These are phyloP conservation scores for Thyridium curvatum DNA, from an alignment of 2,329 filamentous ascomycete species.

Conservation along the genomic window DNA sequence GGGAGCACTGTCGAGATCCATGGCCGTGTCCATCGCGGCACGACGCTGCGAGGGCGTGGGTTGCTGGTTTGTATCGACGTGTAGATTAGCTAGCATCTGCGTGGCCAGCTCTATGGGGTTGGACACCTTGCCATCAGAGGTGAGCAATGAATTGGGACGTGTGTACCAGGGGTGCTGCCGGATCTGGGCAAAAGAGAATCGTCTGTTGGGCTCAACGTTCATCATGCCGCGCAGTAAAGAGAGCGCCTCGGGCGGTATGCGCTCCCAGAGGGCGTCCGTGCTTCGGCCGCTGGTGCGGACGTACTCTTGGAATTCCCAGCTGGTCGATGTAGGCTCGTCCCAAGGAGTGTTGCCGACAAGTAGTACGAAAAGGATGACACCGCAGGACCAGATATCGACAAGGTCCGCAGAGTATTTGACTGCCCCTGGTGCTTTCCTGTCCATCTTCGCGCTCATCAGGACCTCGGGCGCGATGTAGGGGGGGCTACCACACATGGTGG, in stretches of 20 bases:
- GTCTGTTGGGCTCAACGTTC: constrained; percentile 64
- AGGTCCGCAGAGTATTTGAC: constrained; percentile 68
- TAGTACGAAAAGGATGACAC: constrained; percentile 94
- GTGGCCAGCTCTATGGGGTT: constrained; percentile 86
- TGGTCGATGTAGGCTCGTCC: constrained; percentile 82
- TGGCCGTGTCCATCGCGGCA: constrained; percentile 38
- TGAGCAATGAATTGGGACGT: constrained; percentile 70
- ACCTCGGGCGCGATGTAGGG: constrained; percentile 98
- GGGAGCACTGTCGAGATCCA: constrained; percentile 59
- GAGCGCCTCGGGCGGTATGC: constrained; percentile 65
- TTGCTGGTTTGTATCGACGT: constrained; percentile 75
- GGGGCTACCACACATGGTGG: constrained; percentile 89
- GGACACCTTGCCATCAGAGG: constrained; percentile 63
- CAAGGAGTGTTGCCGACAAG: constrained; percentile 95
- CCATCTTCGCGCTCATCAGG: constrained; percentile 42
- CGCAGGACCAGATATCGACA: constrained; percentile 95
- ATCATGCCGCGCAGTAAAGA: constrained; percentile 92
- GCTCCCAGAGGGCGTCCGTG: constrained; percentile 78
- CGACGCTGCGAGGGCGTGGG: constrained; percentile 42
- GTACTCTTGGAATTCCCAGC: constrained; percentile 91
- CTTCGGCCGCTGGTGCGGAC: constrained; percentile 72
- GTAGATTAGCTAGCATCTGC: constrained; percentile 85
- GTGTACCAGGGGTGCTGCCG: constrained; percentile 95
- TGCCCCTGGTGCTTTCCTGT: constrained; percentile 41
- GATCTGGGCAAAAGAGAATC: constrained; percentile 83